These are phyloP conservation scores for Coemansia sp. DNA, from an alignment of 192 early-diverging fungal genomes.

Conservation along the genomic window DNA sequence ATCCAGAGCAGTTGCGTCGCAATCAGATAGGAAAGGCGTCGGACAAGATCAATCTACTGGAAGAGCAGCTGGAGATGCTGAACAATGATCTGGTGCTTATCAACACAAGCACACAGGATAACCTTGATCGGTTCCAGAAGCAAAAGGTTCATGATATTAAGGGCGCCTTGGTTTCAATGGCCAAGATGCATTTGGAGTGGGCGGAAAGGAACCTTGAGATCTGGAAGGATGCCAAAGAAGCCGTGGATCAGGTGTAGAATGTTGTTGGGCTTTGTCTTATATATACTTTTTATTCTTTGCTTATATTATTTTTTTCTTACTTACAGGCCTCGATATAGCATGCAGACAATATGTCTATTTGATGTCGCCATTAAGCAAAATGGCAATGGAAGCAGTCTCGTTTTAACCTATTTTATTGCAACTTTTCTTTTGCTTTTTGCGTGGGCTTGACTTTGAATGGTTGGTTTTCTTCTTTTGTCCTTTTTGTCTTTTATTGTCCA, in stretches of 20 bases:
- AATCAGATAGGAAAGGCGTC: conserved; percentile 85
- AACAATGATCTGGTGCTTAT: conserved; percentile 72
- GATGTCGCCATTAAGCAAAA: too few relatives aligned
- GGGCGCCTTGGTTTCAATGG: conserved; percentile 75
- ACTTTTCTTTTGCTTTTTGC: too few relatives aligned
- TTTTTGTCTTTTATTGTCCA: too few relatives aligned
- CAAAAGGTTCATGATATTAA: conserved; percentile 88
- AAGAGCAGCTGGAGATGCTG: conserved; percentile 75
- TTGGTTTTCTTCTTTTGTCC: too few relatives aligned
- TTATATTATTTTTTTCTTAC: conserved; percentile 5
- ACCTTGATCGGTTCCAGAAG: conserved; percentile 93
- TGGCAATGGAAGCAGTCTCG: too few relatives aligned
- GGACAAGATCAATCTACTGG: conserved; percentile 78
- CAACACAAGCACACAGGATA: conserved; percentile 80
- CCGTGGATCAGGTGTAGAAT: conserved; percentile 41
- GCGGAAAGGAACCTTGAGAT: conserved; percentile 63
- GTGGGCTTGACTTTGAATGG: too few relatives aligned
- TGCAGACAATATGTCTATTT: too few relatives aligned
- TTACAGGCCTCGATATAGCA: neutral
- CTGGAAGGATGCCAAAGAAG: conserved; percentile 56
- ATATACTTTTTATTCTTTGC: neutral
- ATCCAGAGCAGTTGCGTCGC: conserved; percentile 86
- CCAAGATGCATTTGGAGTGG: conserved; percentile 71
- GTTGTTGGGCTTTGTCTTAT: neutral
- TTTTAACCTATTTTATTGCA: too few relatives aligned